Evolutionary conservation across 192 early-diverging fungal genomes (phyloP).

Genomic region (Allomyces macrogynus): DNA sequence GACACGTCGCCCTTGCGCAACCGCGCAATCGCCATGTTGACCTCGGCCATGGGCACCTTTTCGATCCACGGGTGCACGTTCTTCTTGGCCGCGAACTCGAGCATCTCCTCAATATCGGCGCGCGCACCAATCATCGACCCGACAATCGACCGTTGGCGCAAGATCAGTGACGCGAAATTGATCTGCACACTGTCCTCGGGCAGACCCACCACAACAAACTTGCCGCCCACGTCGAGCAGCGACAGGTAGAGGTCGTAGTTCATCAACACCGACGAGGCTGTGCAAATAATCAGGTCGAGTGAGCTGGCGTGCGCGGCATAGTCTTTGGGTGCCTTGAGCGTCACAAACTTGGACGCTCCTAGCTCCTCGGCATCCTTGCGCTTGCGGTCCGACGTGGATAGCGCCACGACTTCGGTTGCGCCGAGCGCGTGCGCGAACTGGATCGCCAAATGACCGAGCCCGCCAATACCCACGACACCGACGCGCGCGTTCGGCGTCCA

Average conservation of each 20-base stretch:
- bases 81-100: constrained; percentile 45
- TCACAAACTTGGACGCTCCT: neutral
- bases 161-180: constrained; percentile 14
- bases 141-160: constrained; percentile 20
- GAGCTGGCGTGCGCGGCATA: constrained; percentile 7
- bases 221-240: constrained; percentile 33
- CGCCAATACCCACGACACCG: constrained; percentile 60
- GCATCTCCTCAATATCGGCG: constrained; percentile 33
- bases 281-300: constrained; percentile 19
- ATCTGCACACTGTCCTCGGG: constrained; percentile 33
- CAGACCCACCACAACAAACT: constrained; percentile 37
- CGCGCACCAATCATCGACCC: constrained; percentile 45
- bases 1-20: constrained; percentile 31
- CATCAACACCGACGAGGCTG: constrained; percentile 13
- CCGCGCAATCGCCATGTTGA: constrained; percentile 33
- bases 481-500: constrained; percentile 41
- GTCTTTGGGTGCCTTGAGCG: constrained; percentile 8
- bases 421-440: neutral
- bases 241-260: constrained; percentile 24
- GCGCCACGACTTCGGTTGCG: neutral
- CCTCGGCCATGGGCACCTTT: constrained; percentile 33
- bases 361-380: neutral
- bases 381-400: neutral
- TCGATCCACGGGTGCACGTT: constrained; percentile 46
- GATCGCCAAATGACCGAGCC: constrained; percentile 45